phyloP scores from a whole-genome alignment of 495 filamentous ascomycete genomes.

The Tetracladium marchalianum region DNA sequence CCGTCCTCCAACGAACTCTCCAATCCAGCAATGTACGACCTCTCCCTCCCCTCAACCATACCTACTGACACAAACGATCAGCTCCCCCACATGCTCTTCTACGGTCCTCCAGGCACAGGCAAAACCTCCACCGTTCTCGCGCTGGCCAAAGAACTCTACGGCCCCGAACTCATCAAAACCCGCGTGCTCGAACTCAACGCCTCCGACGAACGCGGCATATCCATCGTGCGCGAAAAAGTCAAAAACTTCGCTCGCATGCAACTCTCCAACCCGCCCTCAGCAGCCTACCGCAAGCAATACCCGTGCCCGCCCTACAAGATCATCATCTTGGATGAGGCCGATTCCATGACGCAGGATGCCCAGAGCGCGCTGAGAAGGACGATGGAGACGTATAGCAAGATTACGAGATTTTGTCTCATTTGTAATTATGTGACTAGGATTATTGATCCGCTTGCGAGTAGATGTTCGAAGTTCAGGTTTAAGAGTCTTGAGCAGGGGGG shows the following conservation, averaged over 20 bases:
- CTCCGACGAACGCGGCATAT: constrained; percentile 96
- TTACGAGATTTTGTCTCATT: constrained; percentile 93
- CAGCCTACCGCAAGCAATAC: constrained; percentile 59
- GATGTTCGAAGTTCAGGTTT: constrained; percentile 96
- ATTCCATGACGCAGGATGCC: constrained; percentile 98
- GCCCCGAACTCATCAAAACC: constrained; percentile 84
- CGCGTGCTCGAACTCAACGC: constrained; percentile 97
- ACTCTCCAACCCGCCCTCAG: constrained; percentile 65
- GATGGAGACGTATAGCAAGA: constrained; percentile 96
- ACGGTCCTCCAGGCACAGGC: constrained; percentile 92
- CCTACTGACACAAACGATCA: constrained; percentile 21
- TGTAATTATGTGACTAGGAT: constrained; percentile 99
- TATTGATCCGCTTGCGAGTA: constrained; percentile 87
- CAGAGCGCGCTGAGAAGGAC: constrained; percentile 86
- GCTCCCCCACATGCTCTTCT: constrained; percentile 99
- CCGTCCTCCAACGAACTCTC: constrained; percentile 80
- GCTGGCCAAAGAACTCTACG: constrained; percentile 95
- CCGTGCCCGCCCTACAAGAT: constrained; percentile 98
- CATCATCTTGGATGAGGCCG: constrained; percentile 93
- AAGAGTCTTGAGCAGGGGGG: constrained; percentile 85
- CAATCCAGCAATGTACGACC: constrained; percentile 78
- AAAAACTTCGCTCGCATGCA: constrained; percentile 97
- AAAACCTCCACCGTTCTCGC: constrained; percentile 97
- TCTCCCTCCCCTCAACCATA: background rate
- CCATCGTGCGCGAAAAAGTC: constrained; percentile 94